Conservation (phyloP, 2,329 filamentous ascomycete species). For the Cladosporium sp. region DNA sequence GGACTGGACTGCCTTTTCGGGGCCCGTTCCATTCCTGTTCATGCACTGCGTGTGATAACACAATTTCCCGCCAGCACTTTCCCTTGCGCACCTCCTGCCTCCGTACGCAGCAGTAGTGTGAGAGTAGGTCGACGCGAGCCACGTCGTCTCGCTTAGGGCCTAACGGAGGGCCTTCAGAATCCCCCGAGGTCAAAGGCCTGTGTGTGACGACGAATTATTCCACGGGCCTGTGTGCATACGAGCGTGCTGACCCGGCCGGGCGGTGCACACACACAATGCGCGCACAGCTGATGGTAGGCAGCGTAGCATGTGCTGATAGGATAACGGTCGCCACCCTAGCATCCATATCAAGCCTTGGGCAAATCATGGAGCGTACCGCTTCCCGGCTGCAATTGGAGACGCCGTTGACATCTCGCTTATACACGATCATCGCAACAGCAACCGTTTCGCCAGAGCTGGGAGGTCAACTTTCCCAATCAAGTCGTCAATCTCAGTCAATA, state of each 20-base stretch:
- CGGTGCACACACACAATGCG: background rate
- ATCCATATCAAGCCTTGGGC: background rate
- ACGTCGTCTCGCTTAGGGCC: background rate
- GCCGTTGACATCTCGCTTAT: background rate
- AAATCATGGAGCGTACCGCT: background rate
- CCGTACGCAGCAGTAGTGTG: background rate
- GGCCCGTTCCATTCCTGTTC: background rate
- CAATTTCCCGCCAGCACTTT: background rate
- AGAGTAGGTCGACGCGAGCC: background rate
- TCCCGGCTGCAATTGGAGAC: background rate
- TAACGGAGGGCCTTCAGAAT: background rate
- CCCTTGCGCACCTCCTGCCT: background rate
- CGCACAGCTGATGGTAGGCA: background rate
- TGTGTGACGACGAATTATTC: background rate
- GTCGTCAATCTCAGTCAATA: conserved; percentile 7
- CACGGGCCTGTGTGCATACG: background rate
- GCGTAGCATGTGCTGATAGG: background rate
- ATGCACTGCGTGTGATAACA: background rate
- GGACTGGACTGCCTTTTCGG: background rate
- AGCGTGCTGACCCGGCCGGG: conserved; percentile 5
- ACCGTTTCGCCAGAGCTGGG: background rate
- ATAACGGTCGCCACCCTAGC: background rate
- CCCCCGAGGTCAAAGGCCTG: background rate
- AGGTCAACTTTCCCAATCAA: conserved; percentile 3
- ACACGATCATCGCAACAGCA: background rate